Evolutionary conservation across 352 stramenopile genomes (phyloP).

Genomic region (Phytophthora parvispora): DNA sequence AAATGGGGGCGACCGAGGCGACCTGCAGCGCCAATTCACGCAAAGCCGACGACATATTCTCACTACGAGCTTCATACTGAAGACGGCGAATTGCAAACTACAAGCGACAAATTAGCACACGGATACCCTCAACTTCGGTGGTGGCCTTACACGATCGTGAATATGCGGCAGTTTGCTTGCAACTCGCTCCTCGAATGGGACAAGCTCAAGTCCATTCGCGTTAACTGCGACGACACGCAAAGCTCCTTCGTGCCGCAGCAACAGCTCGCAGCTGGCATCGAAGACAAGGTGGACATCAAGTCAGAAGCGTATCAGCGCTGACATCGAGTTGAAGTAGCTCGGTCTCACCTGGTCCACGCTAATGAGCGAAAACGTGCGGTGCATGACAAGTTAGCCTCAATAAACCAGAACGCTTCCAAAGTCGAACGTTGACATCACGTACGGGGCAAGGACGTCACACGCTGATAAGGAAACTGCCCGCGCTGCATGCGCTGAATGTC

Average conservation of each 20-base stretch:
- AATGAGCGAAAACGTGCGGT: neutral
- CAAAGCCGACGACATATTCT: constrained; percentile 26
- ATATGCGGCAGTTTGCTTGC: constrained; percentile 14
- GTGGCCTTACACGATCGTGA: constrained; percentile 23
- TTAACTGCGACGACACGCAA: constrained; percentile 25
- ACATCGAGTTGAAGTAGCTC: constrained; percentile 6
- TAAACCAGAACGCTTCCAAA: neutral
- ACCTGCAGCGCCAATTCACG: constrained; percentile 48
- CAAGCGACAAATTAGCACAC: neutral
- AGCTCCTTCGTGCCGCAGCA: constrained; percentile 36
- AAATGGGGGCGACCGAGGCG: constrained; percentile 42
- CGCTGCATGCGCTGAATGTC: constrained; percentile 60
- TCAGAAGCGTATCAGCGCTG: neutral
- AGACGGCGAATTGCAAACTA: constrained; percentile 65
- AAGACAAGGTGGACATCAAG: neutral
- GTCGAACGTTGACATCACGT: constrained; percentile 1
- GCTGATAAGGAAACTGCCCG: constrained; percentile 54
- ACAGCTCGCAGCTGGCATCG: constrained; percentile 34
- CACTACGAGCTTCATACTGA: constrained; percentile 31
- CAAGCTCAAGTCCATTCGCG: constrained; percentile 34
- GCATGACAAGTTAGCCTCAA: constrained; percentile 8
- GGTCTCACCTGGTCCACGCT: constrained; percentile 50
- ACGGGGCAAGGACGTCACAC: constrained; percentile 61
- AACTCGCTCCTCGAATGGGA: constrained; percentile 33
- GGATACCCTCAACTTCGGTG: neutral